Conservation (phyloP, 2,329 filamentous ascomycete genomes). For the Fusarium anguioides region DNA sequence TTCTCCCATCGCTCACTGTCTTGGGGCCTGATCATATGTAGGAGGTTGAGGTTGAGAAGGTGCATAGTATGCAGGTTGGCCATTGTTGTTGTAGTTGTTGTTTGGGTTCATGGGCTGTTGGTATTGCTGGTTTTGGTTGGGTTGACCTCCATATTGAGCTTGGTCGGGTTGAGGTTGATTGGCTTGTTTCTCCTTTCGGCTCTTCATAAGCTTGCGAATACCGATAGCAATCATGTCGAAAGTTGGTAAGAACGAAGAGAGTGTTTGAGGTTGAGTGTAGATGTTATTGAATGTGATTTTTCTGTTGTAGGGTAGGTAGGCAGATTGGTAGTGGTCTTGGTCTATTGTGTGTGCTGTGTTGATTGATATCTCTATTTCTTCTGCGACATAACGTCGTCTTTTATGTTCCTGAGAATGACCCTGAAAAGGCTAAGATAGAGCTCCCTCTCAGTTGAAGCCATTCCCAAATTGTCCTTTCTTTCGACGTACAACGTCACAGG, state of each 20-base stretch:
- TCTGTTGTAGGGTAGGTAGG: slow-evolving; percentile 4
- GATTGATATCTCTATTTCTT: background rate
- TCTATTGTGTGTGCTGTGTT: background rate
- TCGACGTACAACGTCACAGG: slow-evolving; percentile 19
- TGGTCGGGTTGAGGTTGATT: background rate
- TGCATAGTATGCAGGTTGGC: slow-evolving; percentile 14
- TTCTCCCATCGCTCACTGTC: slow-evolving; percentile 6
- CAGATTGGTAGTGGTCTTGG: background rate
- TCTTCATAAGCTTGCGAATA: slow-evolving; percentile 3
- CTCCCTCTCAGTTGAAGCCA: background rate
- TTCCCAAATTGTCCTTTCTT: slow-evolving; percentile 24
- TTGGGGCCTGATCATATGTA: slow-evolving; percentile 37
- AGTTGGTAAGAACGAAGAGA: background rate
- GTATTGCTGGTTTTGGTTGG: background rate
- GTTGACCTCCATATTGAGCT: background rate
- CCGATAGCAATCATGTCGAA: slow-evolving; percentile 35
- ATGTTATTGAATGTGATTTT: background rate
- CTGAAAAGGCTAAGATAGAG: background rate
- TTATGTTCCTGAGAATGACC: background rate
- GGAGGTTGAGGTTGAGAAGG: slow-evolving; percentile 18
- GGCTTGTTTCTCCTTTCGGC: background rate
- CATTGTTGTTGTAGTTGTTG: background rate
- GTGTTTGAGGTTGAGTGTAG: background rate
- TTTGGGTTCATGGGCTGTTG: background rate
- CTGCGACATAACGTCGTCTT: slow-evolving; percentile 2